phyloP scores from a whole-genome alignment of 495 filamentous ascomycete species.

The Penicillium simplicissimum region DNA sequence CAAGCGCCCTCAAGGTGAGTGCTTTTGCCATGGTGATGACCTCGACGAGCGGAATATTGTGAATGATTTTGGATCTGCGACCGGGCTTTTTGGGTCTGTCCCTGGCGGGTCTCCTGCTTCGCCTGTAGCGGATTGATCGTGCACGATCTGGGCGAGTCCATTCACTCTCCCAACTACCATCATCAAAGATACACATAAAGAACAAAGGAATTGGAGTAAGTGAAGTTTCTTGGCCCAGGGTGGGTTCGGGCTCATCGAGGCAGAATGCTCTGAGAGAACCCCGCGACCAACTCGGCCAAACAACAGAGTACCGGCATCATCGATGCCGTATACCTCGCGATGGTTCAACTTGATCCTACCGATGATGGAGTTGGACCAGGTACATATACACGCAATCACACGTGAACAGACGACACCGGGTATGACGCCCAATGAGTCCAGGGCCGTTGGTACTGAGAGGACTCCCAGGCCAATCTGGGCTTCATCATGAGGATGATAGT shows the following conservation, averaged over 20 bases:
- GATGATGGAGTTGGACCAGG: conserved; percentile 69
- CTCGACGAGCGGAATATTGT: neutral
- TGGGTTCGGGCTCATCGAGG: conserved; percentile 13
- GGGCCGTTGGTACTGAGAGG: conserved; percentile 51
- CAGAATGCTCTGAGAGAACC: conserved; percentile 55
- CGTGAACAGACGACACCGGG: conserved; percentile 49
- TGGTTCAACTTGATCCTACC: conserved; percentile 66
- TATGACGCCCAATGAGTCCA: conserved; percentile 60
- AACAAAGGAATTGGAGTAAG: conserved; percentile 1
- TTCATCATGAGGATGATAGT: conserved; percentile 27
- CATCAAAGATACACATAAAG: neutral
- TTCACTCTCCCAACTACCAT: neutral
- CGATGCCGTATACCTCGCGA: conserved; percentile 63
- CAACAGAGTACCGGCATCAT: conserved; percentile 63
- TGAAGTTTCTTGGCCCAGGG: neutral
- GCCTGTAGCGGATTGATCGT: neutral
- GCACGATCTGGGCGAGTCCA: neutral
- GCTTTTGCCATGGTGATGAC: neutral
- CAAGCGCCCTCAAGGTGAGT: neutral
- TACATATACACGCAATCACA: conserved; percentile 57
- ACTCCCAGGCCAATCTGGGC: conserved; percentile 55
- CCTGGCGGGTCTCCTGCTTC: neutral
- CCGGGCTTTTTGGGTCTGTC: neutral
- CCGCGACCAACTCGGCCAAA: conserved; percentile 60
- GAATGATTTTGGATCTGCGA: neutral